Percentiles rank a stretch among this genome's conserved stretches.
These are phyloP conservation scores for Mortierella sp. DNA, from an alignment of 371 early-diverging fungal species.

Conservation along the genomic window DNA sequence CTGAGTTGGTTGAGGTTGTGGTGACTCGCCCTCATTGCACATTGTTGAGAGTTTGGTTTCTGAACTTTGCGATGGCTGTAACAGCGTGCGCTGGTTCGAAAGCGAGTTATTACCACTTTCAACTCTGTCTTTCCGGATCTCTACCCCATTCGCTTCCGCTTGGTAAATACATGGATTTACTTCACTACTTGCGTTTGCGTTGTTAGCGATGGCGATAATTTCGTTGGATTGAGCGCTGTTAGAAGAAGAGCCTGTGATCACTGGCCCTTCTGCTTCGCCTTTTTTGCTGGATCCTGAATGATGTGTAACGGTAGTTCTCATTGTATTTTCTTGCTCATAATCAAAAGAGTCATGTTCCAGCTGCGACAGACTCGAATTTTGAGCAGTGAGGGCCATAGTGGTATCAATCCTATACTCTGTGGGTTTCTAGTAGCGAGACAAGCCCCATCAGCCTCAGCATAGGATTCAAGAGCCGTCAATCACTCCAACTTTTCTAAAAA, in stretches of 20 bases:
- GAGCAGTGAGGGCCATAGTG: neutral
- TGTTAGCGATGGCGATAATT: neutral
- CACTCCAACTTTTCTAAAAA: neutral
- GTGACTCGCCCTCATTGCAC: neutral
- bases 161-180: neutral
- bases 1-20: neutral
- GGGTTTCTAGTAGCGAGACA: neutral
- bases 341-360: neutral
- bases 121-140: neutral
- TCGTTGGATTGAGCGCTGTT: no score
- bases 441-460: neutral
- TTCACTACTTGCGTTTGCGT: neutral
- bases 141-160: neutral
- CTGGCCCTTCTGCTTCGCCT: neutral
- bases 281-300: neutral
- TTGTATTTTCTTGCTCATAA: neutral
- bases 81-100: neutral
- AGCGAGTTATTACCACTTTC: neutral
- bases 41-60: neutral
- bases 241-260: neutral
- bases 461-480: neutral
- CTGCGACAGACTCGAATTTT: neutral
- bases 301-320: neutral
- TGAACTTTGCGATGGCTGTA: neutral
- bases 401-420: neutral